These are phyloP conservation scores for Vitis hybrid DNA, from an alignment of 177 flowering plant genomes.

Conservation along the genomic window DNA sequence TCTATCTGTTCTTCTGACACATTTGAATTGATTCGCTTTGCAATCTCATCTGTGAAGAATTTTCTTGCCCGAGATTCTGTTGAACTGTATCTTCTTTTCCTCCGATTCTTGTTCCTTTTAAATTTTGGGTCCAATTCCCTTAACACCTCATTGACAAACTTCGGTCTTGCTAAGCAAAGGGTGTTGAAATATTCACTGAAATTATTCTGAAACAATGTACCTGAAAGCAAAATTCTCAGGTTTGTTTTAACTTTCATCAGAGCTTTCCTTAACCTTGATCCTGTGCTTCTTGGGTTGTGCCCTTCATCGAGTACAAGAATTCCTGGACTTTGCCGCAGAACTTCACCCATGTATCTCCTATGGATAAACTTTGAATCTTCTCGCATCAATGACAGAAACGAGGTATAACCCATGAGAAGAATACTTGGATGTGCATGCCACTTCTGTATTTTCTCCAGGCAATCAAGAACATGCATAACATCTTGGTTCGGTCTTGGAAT, in stretches of 20 bases:
- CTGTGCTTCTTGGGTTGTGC: conserved; percentile 94
- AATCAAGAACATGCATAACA: conserved; percentile 79
- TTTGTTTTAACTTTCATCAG: conserved; percentile 84
- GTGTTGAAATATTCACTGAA: conserved; percentile 95
- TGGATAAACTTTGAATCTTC: conserved; percentile 59
- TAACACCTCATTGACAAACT: conserved; percentile 70
- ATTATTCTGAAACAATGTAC: conserved; percentile 90
- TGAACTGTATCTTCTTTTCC: conserved; percentile 26
- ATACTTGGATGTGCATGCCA: conserved; percentile 94
- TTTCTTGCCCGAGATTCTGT: conserved; percentile 71
- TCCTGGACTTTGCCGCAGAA: conserved; percentile 75
- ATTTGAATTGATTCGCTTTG: conserved; percentile 54
- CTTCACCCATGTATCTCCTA: conserved; percentile 64
- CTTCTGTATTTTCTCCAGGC: conserved; percentile 75
- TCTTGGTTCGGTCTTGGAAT: conserved; percentile 44
- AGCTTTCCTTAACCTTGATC: conserved; percentile 75
- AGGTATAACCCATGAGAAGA: conserved; percentile 91
- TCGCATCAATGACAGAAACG: conserved; percentile 66
- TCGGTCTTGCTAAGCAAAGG: conserved; percentile 82
- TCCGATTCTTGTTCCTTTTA: conserved; percentile 34
- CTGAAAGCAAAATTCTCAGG: conserved; percentile 78
- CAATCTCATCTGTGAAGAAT: conserved; percentile 67
- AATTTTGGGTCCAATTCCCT: conserved; percentile 56
- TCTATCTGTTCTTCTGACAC: conserved; percentile 44
- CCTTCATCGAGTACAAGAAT: conserved; percentile 90